These are phyloP conservation scores for Hemisphaericaspora nanyangensis DNA, from an alignment of 805 yeast genomes.

Conservation along the genomic window DNA sequence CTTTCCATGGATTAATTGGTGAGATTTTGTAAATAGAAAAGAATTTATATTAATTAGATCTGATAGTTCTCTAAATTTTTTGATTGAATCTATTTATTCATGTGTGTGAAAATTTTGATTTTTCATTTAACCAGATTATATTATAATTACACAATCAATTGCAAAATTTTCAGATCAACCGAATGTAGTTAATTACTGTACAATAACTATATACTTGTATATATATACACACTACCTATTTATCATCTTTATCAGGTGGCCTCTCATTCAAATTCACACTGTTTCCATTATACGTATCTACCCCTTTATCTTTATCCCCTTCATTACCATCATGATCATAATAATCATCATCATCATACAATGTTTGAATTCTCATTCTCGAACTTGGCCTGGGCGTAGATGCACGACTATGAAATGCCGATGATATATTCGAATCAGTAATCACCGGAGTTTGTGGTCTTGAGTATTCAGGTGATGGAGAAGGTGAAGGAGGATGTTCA, in stretches of 20 bases:
- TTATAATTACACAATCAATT: no score
- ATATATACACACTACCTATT: no score
- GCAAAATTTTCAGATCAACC: no score
- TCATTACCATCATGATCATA: no score
- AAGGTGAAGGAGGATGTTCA: slow-evolving; percentile 1
- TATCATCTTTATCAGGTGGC: slow-evolving; percentile 8
- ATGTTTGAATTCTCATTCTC: slow-evolving; percentile 15
- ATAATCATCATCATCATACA: slow-evolving; percentile 12
- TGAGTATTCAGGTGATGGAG: not conserved
- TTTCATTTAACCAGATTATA: no score
- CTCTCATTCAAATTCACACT: slow-evolving; percentile 11
- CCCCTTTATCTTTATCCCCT: slow-evolving; percentile 7
- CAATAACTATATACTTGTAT: no score
- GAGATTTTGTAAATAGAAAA: no score
- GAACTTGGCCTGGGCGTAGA: slow-evolving; percentile 15
- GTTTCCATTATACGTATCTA: slow-evolving; percentile 14
- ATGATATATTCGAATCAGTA: slow-evolving; percentile 2
- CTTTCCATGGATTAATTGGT: not conserved
- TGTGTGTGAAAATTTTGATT: no score
- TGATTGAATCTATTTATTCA: no score
- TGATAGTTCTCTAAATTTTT: no score
- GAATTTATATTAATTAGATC: no score
- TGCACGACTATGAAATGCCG: slow-evolving; percentile 11
- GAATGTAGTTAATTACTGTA: no score
- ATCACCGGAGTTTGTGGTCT: slow-evolving; percentile 1